Evolutionary conservation across 495 filamentous ascomycete species (phyloP).

Genomic region (Delitschia confertaspora): DNA sequence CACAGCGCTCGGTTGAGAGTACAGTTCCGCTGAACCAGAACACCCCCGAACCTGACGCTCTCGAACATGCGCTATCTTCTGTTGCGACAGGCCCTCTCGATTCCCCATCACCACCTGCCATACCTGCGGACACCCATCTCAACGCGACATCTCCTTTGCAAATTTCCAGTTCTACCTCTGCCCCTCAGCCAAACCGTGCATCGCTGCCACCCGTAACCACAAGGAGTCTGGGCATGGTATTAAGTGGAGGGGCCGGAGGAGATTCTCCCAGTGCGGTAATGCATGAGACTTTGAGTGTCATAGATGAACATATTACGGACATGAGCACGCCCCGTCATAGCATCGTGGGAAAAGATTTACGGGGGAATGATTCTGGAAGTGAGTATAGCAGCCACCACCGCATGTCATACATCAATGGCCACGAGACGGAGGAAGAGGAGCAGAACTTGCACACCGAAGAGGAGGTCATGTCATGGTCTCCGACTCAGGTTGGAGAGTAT

Average conservation of each 20-base stretch:
- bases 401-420: conserved; percentile 80
- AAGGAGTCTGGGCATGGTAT: conserved; percentile 42
- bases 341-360: conserved; percentile 40
- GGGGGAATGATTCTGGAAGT: conserved; percentile 70
- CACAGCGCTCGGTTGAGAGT: conserved; percentile 3
- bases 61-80: conserved; percentile 1
- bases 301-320: conserved; percentile 96
- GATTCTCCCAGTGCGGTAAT: conserved; percentile 59
- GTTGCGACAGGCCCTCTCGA: conserved; percentile 1
- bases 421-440: conserved; percentile 45
- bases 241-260: conserved; percentile 33
- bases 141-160: conserved; percentile 16
- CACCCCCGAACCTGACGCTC: background rate
- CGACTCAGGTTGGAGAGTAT: conserved; percentile 72
- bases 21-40: background rate
- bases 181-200: conserved; percentile 7
- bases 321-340: conserved; percentile 67
- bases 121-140: background rate
- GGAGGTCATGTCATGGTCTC: conserved; percentile 53
- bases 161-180: conserved; percentile 8
- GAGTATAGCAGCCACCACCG: conserved; percentile 81
- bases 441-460: conserved; percentile 35
- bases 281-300: conserved; percentile 93
- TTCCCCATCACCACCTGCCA: background rate
- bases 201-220: conserved; percentile 27